Evolutionary conservation across 1,284 basidiomycete species (phyloP).

Genomic region (Ustilago lituana): DNA sequence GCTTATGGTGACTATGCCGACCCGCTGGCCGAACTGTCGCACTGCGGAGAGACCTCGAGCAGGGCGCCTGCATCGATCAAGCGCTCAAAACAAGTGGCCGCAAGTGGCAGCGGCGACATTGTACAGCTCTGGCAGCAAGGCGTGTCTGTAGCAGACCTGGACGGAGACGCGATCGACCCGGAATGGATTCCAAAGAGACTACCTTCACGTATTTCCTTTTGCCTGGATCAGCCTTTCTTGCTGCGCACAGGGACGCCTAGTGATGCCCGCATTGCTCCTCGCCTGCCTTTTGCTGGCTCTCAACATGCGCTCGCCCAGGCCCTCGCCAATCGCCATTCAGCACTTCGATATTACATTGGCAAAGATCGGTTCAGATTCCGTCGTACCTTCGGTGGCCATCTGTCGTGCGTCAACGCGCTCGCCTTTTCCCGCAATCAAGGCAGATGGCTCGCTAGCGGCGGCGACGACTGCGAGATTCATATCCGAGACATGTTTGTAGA

Average conservation of each 20-base stretch:
- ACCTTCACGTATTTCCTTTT: not conserved
- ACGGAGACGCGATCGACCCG: conserved; percentile 7
- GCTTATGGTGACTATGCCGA: not conserved
- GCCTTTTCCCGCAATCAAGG: conserved; percentile 37
- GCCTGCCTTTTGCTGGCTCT: conserved; percentile 1
- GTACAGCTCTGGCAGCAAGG: conserved; percentile 12
- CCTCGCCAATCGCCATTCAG: conserved; percentile 1
- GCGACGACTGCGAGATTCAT: conserved; percentile 37
- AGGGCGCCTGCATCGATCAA: too few species aligned
- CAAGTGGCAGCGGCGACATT: not conserved
- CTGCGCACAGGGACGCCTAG: not conserved
- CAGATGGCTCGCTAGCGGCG: conserved; percentile 33
- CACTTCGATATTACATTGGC: not conserved
- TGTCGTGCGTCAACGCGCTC: conserved; percentile 38
- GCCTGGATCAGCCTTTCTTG: not conserved
- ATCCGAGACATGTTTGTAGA: conserved; percentile 30
- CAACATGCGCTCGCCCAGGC: conserved; percentile 6
- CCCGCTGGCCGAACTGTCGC: not conserved
- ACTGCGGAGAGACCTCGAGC: too few species aligned
- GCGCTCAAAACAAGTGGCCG: not conserved
- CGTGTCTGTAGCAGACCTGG: conserved; percentile 6
- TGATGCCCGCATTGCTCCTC: conserved; percentile 4
- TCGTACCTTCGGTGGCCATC: conserved; percentile 5
- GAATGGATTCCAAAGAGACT: not conserved
- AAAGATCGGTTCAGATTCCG: conserved; percentile 5